Percentiles rank a stretch among this genome's conserved stretches.
Conservation (phyloP, 2,329 filamentous ascomycete species). For the Atkinsonella hypoxylon region DNA sequence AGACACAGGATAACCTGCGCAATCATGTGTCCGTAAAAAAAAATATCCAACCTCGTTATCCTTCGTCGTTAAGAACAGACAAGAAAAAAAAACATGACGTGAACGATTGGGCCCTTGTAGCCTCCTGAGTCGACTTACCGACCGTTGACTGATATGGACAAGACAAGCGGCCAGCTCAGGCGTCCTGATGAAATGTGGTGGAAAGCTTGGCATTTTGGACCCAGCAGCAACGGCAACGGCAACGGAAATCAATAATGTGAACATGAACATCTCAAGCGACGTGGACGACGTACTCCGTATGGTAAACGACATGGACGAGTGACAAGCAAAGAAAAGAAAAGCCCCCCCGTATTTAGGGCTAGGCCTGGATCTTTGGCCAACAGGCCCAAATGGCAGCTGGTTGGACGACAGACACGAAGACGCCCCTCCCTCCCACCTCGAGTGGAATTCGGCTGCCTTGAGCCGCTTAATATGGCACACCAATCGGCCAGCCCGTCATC, state of each 20-base stretch:
- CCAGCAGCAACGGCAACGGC: background rate
- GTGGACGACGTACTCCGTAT: background rate
- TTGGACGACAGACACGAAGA: background rate
- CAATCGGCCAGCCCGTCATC: conserved; percentile 4
- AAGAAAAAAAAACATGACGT: no score
- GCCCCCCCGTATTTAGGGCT: background rate
- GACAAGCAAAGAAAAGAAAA: background rate
- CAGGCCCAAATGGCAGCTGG: background rate
- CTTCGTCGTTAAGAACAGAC: no score
- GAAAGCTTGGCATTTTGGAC: background rate
- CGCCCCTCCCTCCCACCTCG: background rate
- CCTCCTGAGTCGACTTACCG: background rate
- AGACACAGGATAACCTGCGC: no score
- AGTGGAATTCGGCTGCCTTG: background rate
- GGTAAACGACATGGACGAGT: no score
- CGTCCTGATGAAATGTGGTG: background rate
- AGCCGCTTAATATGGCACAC: background rate
- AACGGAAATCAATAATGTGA: background rate
- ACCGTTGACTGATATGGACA: background rate
- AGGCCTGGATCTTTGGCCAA: background rate
- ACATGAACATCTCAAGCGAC: background rate
- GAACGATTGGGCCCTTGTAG: background rate
- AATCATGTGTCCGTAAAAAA: no score
- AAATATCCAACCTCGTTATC: no score
- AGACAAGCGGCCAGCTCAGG: background rate